Conservation (phyloP, 2,329 filamentous ascomycete species). For the Chaetomium strumarium region DNA sequence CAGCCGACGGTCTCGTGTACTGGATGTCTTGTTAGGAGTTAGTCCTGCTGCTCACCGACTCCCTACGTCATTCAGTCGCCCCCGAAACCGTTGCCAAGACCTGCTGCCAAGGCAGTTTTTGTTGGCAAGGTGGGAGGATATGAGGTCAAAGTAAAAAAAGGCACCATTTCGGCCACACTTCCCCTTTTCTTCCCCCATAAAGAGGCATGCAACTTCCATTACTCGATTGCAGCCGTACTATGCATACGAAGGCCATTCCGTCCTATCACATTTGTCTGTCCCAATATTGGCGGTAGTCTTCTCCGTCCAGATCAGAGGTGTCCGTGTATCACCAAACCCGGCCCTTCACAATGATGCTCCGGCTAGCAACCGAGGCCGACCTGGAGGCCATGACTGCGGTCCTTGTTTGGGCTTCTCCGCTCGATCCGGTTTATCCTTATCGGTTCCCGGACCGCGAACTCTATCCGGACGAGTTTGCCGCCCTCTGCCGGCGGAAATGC, state of each 20-base stretch:
- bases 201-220: too few relatives aligned
- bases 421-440: conserved; percentile 25
- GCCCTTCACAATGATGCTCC: conserved; percentile 20
- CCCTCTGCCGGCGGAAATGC: conserved; percentile 22
- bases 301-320: background rate
- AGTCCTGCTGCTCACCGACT: too few relatives aligned
- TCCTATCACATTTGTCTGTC: background rate
- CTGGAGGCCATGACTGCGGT: conserved; percentile 23
- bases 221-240: too few relatives aligned
- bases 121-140: too few relatives aligned
- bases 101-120: too few relatives aligned
- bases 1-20: background rate
- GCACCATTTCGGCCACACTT: too few relatives aligned
- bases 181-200: too few relatives aligned
- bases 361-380: conserved; percentile 19
- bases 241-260: too few relatives aligned
- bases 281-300: background rate
- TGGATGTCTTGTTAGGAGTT: too few relatives aligned
- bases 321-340: background rate
- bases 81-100: too few relatives aligned
- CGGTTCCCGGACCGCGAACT: conserved; percentile 22
- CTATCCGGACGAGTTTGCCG: conserved; percentile 20
- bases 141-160: too few relatives aligned
- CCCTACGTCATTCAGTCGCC: too few relatives aligned
- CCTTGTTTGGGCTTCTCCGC: conserved; percentile 20